phyloP scores from a whole-genome alignment of 495 filamentous ascomycete species.

The Pyrenula aspistea region DNA sequence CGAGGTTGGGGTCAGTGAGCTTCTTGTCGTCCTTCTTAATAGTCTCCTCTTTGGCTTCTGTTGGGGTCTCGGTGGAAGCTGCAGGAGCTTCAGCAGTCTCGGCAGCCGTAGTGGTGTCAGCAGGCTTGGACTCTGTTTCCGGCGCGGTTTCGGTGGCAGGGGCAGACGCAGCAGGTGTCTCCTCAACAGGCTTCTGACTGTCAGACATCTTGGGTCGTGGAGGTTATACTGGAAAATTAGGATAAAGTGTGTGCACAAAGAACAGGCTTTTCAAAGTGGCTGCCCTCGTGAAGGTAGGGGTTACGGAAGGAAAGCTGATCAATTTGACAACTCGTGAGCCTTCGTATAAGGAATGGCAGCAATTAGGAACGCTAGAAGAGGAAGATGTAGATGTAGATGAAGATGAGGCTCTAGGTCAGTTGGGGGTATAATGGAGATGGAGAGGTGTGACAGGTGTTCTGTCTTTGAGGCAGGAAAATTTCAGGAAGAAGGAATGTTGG shows the following conservation, averaged over 20 bases:
- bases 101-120: conserved; percentile 28
- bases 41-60: conserved; percentile 23
- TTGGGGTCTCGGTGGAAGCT: conserved; percentile 31
- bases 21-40: conserved; percentile 33
- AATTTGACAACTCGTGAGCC: neutral
- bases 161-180: conserved; percentile 25
- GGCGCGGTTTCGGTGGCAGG: conserved; percentile 4
- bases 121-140: conserved; percentile 2
- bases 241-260: too few species aligned
- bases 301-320: neutral
- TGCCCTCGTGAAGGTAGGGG: neutral
- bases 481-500: neutral
- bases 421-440: neutral
- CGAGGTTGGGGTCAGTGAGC: conserved; percentile 19
- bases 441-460: neutral
- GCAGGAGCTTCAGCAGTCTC: conserved; percentile 28
- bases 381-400: neutral
- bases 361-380: too few species aligned
- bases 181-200: conserved; percentile 34
- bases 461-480: neutral
- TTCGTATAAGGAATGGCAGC: neutral
- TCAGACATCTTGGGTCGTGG: conserved; percentile 35
- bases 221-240: conserved; percentile 6
- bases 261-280: too few species aligned
- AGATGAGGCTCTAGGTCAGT: neutral